Evolutionary conservation across 495 filamentous ascomycete species (phyloP).

Genomic region (Entonaema liquescens): DNA sequence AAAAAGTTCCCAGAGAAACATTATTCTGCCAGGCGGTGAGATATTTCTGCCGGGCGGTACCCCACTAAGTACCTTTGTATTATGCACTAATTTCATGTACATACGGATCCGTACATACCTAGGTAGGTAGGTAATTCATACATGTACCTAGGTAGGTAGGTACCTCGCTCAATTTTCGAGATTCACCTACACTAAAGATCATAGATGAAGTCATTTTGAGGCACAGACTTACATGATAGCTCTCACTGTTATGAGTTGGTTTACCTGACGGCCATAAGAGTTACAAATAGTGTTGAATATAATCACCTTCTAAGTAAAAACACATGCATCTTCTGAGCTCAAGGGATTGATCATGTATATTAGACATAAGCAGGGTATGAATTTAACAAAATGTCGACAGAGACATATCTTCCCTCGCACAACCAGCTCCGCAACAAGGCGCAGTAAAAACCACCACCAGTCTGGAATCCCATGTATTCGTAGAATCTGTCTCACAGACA

Average conservation of each 20-base stretch:
- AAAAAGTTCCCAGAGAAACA: slow-evolving; percentile 33
- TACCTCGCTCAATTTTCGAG: too few species aligned
- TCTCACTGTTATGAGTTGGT: too few species aligned
- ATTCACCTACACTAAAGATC: too few species aligned
- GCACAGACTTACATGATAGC: background rate
- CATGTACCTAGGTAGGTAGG: background rate
- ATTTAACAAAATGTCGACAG: background rate
- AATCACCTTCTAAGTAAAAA: background rate
- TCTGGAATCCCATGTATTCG: slow-evolving; percentile 5
- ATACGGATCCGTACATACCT: background rate
- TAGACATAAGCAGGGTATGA: background rate
- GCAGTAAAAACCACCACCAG: background rate
- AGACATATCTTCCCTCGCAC: background rate
- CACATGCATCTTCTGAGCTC: background rate
- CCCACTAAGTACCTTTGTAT: slow-evolving; percentile 11
- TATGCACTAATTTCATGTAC: background rate
- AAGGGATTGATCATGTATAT: background rate
- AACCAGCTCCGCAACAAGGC: background rate
- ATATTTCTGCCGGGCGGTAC: slow-evolving; percentile 34
- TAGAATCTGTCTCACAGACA: slow-evolving; percentile 7
- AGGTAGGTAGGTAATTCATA: background rate
- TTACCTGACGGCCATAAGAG: too few species aligned
- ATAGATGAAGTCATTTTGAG: too few species aligned
- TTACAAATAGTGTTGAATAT: too few species aligned
- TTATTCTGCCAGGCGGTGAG: slow-evolving; percentile 38